Base-by-base conservation (phyloP, 2,329 filamentous ascomycete species). In the Arthrobotrys megalospora region DNA sequence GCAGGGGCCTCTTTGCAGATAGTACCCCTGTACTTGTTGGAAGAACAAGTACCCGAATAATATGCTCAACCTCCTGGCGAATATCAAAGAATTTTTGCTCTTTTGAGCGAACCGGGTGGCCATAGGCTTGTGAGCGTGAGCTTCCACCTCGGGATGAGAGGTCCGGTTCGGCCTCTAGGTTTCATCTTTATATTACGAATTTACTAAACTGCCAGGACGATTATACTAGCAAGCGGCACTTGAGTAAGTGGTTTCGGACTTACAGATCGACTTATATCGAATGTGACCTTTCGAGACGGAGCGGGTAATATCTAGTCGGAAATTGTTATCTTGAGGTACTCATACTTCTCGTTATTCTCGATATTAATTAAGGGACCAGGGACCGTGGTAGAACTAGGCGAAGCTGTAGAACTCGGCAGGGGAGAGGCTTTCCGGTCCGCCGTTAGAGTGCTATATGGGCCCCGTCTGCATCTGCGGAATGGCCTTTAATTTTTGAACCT, bases 361-460 rank as follows among this genome's bases (percentile, higher is more conserved):
- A 48, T 69, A 69, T 60, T 47, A 58, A 69, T 60, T 47, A 68
- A 34, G 5, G 8, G 6, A 38, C 64, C 7, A n/a, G 48, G 64
- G 36, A 10, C 32, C 14, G 43, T 53, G 19, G 12, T 45, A 2
- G 12, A 36, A 6, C 24, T 38, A 47, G 69, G 28, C 38, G 48
- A 48, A 50, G 34, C n/a, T 14, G 5, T n/a, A 32, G n/a, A 11
- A 21, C 21, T 64, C 48, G 60, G 48, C 16, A 52, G 55, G 24
- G 48, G 41, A 19, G 41, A 62, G 66, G 24, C 52, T 60, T 41
- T 38, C 52, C 66, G 66, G 66, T 24, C 66, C 66, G 66, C 66
- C 41, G 10, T 34, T 50, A 16, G n/a, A 21, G 36, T 48, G 28
- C n/a, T 48, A 47, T 16, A 38, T 36, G 10, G 10, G 1, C 19